phyloP scores from a whole-genome alignment of 495 filamentous ascomycete genomes.

The Talaromyces stipitatus region DNA sequence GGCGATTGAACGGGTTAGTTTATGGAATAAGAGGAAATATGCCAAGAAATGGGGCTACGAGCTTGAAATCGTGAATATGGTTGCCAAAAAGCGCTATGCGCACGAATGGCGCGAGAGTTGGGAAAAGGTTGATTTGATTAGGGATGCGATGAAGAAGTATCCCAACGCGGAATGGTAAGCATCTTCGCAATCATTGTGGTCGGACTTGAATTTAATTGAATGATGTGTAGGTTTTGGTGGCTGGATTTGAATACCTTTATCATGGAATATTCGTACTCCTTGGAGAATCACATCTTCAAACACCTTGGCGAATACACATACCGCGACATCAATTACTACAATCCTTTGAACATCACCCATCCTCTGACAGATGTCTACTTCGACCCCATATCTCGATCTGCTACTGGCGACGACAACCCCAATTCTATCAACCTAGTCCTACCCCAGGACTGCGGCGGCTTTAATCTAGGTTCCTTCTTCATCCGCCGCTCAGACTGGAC shows the following conservation, averaged over 20 bases:
- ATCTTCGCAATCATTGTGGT: not conserved
- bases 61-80: conserved; percentile 94
- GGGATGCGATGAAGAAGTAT: conserved; percentile 86
- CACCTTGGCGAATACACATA: conserved; percentile 68
- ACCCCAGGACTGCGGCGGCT: conserved; percentile 90
- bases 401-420: conserved; percentile 63
- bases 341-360: conserved; percentile 89
- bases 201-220: not conserved
- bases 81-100: conserved; percentile 95
- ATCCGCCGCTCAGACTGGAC: conserved; percentile 77
- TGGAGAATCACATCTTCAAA: conserved; percentile 86
- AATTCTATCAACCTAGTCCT: conserved; percentile 80
- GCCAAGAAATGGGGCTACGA: conserved; percentile 87
- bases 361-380: conserved; percentile 67
- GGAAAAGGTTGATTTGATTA: conserved; percentile 96
- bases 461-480: conserved; percentile 97
- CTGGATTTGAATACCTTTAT: conserved; percentile 95
- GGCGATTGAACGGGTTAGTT: conserved; percentile 95
- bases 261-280: conserved; percentile 90
- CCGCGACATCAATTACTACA: conserved; percentile 93
- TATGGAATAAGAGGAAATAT: conserved; percentile 90
- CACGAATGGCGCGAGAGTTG: conserved; percentile 99
- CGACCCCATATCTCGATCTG: conserved; percentile 60
- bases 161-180: conserved; percentile 91
- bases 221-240: conserved; percentile 85